Evolutionary conservation across 73 alveolate genomes (phyloP).

Genomic region (Paramecium biaurelia): DNA sequence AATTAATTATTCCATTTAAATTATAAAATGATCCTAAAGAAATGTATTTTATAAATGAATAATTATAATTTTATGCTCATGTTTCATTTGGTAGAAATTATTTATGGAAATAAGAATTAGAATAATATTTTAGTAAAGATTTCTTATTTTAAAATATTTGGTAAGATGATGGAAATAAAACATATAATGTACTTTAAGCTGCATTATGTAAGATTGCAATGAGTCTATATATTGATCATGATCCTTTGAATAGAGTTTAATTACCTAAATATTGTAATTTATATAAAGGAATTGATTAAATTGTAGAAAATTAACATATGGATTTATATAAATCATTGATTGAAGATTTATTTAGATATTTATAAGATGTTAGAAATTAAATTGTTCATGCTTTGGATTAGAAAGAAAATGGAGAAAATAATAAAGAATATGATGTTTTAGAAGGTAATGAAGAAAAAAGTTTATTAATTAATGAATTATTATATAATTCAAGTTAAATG

Average conservation of each 20-base stretch:
- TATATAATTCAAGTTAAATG: conserved; percentile 31
- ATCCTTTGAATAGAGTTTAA: conserved; percentile 46
- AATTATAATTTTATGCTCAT: conserved; percentile 56
- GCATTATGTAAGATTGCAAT: conserved; percentile 57
- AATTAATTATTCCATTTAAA: conserved; percentile 21
- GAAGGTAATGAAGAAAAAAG: neutral
- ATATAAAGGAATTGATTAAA: conserved; percentile 4
- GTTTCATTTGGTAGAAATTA: conserved; percentile 59
- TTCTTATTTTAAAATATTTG: conserved; percentile 55
- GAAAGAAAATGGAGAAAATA: conserved; percentile 30
- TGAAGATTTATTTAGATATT: conserved; percentile 18
- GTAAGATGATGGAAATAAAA: conserved; percentile 38
- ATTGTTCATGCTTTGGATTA: neutral
- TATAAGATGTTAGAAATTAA: neutral
- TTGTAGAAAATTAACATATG: neutral
- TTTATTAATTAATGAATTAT: conserved; percentile 29
- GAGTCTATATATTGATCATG: conserved; percentile 65
- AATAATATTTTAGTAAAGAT: conserved; percentile 24
- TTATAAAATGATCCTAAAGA: neutral
- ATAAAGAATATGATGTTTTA: neutral
- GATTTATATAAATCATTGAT: conserved; percentile 44
- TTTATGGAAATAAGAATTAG: conserved; percentile 61
- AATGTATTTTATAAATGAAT: conserved; percentile 44
- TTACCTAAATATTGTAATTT: conserved; percentile 54
- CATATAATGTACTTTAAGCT: conserved; percentile 5